Evolutionary conservation across 1,284 basidiomycete species (phyloP).

Genomic region (Fomitopsis palustris): DNA sequence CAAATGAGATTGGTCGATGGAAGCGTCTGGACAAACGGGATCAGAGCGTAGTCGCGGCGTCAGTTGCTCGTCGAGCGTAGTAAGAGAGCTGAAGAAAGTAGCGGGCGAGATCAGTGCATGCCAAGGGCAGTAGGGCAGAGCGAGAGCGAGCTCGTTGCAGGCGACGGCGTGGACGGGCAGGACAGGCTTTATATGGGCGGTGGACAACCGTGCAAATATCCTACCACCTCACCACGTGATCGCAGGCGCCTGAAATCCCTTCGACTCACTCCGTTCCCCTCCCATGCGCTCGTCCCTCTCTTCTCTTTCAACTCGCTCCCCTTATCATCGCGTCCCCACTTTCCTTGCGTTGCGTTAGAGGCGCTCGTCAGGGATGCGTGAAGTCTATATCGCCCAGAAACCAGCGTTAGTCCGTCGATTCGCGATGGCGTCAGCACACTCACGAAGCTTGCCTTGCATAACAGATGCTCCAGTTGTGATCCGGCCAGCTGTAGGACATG

Average conservation of each 20-base stretch:
- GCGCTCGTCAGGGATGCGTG: not conserved
- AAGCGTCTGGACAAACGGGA: not conserved
- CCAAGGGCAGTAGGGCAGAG: not conserved
- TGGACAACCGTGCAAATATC: slow-evolving; percentile 1
- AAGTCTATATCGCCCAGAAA: not conserved
- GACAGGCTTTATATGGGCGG: slow-evolving; percentile 8
- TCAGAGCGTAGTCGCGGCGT: not conserved
- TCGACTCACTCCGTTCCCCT: slow-evolving; percentile 3
- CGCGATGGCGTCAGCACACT: not conserved
- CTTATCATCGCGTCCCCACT: not conserved
- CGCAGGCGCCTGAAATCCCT: not conserved
- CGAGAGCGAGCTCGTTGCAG: slow-evolving; percentile 7
- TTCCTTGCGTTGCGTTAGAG: not conserved
- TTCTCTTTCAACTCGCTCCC: slow-evolving; percentile 5
- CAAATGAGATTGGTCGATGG: slow-evolving; percentile 3
- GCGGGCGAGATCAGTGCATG: not conserved
- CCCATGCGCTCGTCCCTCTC: slow-evolving; percentile 7
- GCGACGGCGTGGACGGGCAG: slow-evolving; percentile 1
- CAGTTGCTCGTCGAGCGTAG: not conserved
- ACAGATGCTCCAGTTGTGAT: not conserved
- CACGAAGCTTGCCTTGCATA: not conserved
- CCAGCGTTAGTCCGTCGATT: not conserved
- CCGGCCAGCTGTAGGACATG: not conserved
- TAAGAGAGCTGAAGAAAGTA: not conserved
- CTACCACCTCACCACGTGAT: not conserved